phyloP scores from a whole-genome alignment of 176 grass and related monocot genomes.

The Poa pratensis region DNA sequence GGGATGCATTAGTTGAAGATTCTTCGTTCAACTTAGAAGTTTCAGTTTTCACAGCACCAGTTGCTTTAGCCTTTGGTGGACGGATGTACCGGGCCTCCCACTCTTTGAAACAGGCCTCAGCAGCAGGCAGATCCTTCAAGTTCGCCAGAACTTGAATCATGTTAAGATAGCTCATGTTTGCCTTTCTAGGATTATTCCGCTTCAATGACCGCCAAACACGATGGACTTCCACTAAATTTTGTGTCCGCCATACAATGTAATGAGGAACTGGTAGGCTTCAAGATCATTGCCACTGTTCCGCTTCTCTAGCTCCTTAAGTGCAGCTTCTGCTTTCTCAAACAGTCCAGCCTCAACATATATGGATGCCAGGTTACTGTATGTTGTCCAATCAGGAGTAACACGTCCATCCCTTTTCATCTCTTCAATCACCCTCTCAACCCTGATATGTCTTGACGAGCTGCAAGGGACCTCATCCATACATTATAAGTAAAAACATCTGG shows the following conservation, averaged over 20 bases:
- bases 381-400: constrained; percentile 94
- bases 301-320: constrained; percentile 92
- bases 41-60: constrained; percentile 1
- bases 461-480: constrained; percentile 94
- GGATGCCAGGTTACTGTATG: constrained; percentile 94
- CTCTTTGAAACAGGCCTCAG: constrained; percentile 86
- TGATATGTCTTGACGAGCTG: constrained; percentile 63
- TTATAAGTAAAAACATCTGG: constrained; percentile 91
- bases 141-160: constrained; percentile 89
- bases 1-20: constrained; percentile 30
- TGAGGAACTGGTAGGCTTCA: constrained; percentile 90
- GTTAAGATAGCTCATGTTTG: constrained; percentile 94
- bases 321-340: constrained; percentile 81
- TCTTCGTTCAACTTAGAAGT: constrained; percentile 12
- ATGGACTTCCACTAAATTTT: constrained; percentile 90
- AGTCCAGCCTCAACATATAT: constrained; percentile 78
- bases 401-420: constrained; percentile 96
- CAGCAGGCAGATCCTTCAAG: constrained; percentile 89
- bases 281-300: constrained; percentile 66
- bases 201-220: constrained; percentile 86
- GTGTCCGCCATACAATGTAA: constrained; percentile 76
- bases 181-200: constrained; percentile 61
- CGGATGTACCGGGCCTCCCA: constrained; percentile 65
- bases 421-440: constrained; percentile 89
- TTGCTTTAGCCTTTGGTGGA: constrained; percentile 41